phyloP scores from a whole-genome alignment of 768 basidiomycete species.

The Imleria badia region DNA sequence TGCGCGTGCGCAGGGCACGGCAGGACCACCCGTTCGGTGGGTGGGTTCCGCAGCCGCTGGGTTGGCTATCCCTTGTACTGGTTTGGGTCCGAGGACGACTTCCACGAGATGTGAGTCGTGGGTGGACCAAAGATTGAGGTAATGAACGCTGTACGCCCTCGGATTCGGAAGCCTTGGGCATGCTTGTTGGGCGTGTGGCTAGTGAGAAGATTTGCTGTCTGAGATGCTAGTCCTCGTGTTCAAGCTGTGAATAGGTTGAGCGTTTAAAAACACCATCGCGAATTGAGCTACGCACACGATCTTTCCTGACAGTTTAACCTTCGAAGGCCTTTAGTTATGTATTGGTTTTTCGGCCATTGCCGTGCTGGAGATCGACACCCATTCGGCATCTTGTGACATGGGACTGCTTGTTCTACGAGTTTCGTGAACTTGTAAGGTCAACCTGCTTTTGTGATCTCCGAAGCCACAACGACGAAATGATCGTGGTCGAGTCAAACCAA shows the following conservation, averaged over 20 bases:
- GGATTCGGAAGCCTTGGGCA: constrained; percentile 13
- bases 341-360: too few relatives aligned
- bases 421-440: too few relatives aligned
- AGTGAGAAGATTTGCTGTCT: neutral
- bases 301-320: too few relatives aligned
- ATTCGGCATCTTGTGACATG: too few relatives aligned
- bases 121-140: constrained; percentile 14
- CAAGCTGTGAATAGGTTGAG: neutral
- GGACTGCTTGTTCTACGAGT: too few relatives aligned
- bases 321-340: too few relatives aligned
- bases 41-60: constrained; percentile 1
- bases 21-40: constrained; percentile 16
- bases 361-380: too few relatives aligned
- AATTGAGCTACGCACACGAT: too few relatives aligned
- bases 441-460: too few relatives aligned
- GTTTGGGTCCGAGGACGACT: constrained; percentile 1
- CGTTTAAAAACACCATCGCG: too few relatives aligned
- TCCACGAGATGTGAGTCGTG: constrained; percentile 15
- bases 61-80: constrained; percentile 1
- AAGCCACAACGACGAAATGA: too few relatives aligned
- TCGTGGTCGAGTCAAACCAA: too few relatives aligned
- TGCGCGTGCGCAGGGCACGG: constrained; percentile 18
- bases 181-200: constrained; percentile 17
- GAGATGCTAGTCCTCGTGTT: neutral
- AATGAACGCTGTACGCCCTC: constrained; percentile 20